Base-by-base conservation (phyloP, 768 basidiomycete genomes). In the Cyclocybe cylindracea region DNA sequence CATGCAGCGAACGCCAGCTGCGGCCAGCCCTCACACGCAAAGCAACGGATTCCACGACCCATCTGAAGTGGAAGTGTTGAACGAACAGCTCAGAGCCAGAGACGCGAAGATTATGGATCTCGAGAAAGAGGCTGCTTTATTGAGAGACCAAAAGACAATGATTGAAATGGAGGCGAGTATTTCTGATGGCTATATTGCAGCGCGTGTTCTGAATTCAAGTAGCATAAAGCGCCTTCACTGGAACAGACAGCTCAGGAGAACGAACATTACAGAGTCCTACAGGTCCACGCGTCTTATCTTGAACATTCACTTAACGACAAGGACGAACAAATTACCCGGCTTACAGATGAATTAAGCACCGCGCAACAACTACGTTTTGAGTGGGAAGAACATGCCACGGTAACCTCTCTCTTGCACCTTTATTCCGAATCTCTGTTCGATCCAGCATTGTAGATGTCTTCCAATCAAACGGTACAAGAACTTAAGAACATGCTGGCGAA, bases 401-500 rank as follows among this genome's bases (percentile, higher is more conserved):
- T 83, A 65, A 53, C 76, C 67, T 48, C 10, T 46, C 37, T 43
- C 47, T 57, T 57, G 8, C 16, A 14, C 11, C 3, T 13, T 44
- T 33, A 10, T 44, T 40, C 50, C 24, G 24, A 24, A 24, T 18
- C 44, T n/a, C 9, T 44, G 24, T 10, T 42, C 29, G 18, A 39
- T 35, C n/a, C 45, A 55, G 36, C 19, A 39, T 44, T 47, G 7
- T 49, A 77, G 76, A 56, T 43, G 43, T 57, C 65, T 44, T 75
- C 78, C 8, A 76, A 74, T 29, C 75, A 81, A 61, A 69, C 74
- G 34, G 72, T 77, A n/a, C 79, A 86, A 56, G 89, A 94, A 31
- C 71, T 89, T 32, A 85, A 81, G 58, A 63, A 66, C 1, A 75
- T 82, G 64, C 66, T 88, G 35, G 70, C 72, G 7, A 88, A 86